A percentile compares a stretch with the other conserved stretches of the same genome.
phyloP scores from a whole-genome alignment of 768 basidiomycete species.

The Lyophyllum atratum region DNA sequence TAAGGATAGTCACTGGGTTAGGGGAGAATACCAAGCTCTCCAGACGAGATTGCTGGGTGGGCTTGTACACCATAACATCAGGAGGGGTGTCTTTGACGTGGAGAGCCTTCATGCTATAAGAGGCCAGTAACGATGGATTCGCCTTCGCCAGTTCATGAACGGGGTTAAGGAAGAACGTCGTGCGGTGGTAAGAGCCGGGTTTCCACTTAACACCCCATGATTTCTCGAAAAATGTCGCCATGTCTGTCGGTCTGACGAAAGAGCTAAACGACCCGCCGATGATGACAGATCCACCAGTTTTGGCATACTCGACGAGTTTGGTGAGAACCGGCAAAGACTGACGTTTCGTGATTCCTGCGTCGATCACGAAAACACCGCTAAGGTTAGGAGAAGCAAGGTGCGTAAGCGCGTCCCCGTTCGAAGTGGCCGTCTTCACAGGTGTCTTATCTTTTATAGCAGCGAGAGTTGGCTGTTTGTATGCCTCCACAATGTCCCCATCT shows the following conservation, averaged over 20 bases:
- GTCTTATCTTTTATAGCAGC: constrained; percentile 24
- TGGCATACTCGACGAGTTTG: constrained; percentile 38
- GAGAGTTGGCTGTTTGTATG: constrained; percentile 26
- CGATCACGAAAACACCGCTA: constrained; percentile 35
- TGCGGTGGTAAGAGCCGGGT: constrained; percentile 39
- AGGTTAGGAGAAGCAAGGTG: constrained; percentile 28
- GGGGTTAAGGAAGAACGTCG: constrained; percentile 35
- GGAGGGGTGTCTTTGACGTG: constrained; percentile 32
- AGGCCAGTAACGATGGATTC: constrained; percentile 27
- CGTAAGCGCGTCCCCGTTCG: constrained; percentile 19
- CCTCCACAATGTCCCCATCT: constrained; percentile 22
- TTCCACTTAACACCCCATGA: constrained; percentile 38
- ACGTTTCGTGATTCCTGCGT: constrained; percentile 31
- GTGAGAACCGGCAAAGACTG: constrained; percentile 23
- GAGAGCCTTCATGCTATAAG: constrained; percentile 46
- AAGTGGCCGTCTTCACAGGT: constrained; percentile 20
- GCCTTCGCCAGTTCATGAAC: constrained; percentile 26
- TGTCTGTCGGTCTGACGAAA: constrained; percentile 21
- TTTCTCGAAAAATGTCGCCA: constrained; percentile 30
- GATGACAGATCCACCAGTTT: constrained; percentile 38
- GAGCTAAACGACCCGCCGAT: constrained; percentile 36
- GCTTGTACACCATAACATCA: constrained; percentile 33
- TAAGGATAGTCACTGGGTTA: constrained; percentile 5
- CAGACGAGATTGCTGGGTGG: constrained; percentile 22
- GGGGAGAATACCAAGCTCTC: constrained; percentile 30